Evolutionary conservation across 345 rosid species (phyloP).

Genomic region (Eutrema heterophyllum): DNA sequence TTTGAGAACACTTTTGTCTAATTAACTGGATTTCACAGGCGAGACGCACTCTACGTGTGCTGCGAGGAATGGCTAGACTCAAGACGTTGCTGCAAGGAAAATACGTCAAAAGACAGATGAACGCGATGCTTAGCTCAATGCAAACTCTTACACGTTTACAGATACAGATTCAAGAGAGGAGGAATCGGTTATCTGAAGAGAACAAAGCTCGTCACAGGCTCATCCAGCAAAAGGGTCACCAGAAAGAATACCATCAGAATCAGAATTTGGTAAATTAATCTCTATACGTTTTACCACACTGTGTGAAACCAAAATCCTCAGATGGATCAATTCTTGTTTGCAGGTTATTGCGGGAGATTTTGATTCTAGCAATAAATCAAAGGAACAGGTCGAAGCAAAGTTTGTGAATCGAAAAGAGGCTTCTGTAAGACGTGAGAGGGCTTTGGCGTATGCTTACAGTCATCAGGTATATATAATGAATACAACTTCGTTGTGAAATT

Average conservation of each 20-base stretch:
- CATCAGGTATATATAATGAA: slow-evolving; percentile 59
- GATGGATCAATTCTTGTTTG: neutral
- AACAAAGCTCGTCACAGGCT: slow-evolving; percentile 66
- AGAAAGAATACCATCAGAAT: slow-evolving; percentile 26
- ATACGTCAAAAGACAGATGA: slow-evolving; percentile 70
- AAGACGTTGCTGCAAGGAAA: slow-evolving; percentile 64
- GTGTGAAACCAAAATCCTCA: neutral
- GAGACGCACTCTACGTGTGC: slow-evolving; percentile 64
- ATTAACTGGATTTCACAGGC: slow-evolving; percentile 44
- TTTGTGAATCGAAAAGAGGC: slow-evolving; percentile 57
- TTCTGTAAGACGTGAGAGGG: slow-evolving; percentile 83
- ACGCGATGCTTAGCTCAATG: slow-evolving; percentile 71
- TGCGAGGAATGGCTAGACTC: slow-evolving; percentile 77
- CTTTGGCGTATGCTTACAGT: slow-evolving; percentile 81
- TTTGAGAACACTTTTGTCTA: neutral
- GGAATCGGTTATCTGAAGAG: slow-evolving; percentile 69
- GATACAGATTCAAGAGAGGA: slow-evolving; percentile 65
- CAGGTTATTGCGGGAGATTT: slow-evolving; percentile 44
- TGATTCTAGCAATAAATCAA: slow-evolving; percentile 61
- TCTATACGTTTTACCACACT: slow-evolving; percentile 10
- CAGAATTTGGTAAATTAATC: slow-evolving; percentile 43
- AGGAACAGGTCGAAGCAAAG: slow-evolving; percentile 57
- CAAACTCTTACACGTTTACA: slow-evolving; percentile 81
- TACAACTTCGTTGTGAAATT: neutral
- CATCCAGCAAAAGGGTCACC: slow-evolving; percentile 48